A percentile compares a stretch with the other conserved stretches of the same genome.
Evolutionary conservation across 495 filamentous ascomycete genomes (phyloP).

Genomic region (Podospora pseudopauciseta): DNA sequence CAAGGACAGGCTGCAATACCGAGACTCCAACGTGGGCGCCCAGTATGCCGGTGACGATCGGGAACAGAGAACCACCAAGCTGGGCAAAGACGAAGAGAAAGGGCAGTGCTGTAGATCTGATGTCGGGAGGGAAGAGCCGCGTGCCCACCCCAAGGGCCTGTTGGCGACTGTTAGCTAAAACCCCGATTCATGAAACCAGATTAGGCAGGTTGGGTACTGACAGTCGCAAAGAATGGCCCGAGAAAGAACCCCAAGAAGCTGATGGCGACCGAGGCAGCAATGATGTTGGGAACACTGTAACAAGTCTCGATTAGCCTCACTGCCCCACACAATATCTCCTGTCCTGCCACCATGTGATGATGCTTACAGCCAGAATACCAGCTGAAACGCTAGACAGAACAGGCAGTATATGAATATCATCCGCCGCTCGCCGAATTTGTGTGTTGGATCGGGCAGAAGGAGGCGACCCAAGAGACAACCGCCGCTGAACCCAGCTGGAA

Average conservation of each 20-base stretch:
- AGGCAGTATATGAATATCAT: conserved; percentile 53
- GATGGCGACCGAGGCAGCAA: conserved; percentile 66
- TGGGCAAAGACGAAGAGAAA: conserved; percentile 50
- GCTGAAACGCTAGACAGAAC: conserved; percentile 50
- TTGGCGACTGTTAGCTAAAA: neutral
- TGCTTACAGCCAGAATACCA: conserved; percentile 55
- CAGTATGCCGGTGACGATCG: conserved; percentile 49
- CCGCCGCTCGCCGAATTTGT: conserved; percentile 48
- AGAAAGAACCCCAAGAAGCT: conserved; percentile 70
- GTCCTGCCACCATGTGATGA: neutral
- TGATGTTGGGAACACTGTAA: conserved; percentile 59
- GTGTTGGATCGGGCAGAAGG: conserved; percentile 52
- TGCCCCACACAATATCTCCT: conserved; percentile 42
- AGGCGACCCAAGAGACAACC: conserved; percentile 55
- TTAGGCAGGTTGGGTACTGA: conserved; percentile 19
- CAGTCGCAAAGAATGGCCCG: conserved; percentile 47
- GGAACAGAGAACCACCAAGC: conserved; percentile 49
- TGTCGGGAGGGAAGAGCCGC: conserved; percentile 40
- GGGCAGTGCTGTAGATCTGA: conserved; percentile 38
- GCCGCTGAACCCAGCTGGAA: conserved; percentile 66
- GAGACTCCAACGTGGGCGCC: conserved; percentile 44
- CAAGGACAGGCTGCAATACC: conserved; percentile 50
- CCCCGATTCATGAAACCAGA: no score
- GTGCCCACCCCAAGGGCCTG: conserved; percentile 40
- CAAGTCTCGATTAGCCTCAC: neutral